A percentile compares a stretch with the other conserved stretches of the same genome.
phyloP scores from a whole-genome alignment of 306 rosid genomes.

The Trifolium fragiferum region DNA sequence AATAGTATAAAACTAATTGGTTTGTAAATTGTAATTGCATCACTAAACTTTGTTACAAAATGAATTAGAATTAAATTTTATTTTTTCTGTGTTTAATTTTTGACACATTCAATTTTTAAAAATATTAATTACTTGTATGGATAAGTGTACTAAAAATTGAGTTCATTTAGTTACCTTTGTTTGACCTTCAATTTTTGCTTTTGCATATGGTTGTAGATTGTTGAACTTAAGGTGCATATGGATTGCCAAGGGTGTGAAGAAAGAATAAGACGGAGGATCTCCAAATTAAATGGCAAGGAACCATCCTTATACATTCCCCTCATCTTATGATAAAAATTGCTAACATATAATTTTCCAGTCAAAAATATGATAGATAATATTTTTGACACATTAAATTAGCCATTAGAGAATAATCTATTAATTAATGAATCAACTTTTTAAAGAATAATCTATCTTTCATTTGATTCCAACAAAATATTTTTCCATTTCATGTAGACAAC shows the following conservation, averaged over 20 bases:
- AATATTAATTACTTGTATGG: background rate
- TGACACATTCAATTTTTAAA: no score
- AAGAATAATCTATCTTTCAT: background rate
- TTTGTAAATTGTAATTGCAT: background rate
- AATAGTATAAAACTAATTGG: background rate
- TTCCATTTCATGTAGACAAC: background rate
- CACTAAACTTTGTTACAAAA: background rate
- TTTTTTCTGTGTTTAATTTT: no score
- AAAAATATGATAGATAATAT: no score
- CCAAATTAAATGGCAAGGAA: conserved; percentile 67
- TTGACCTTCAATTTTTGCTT: background rate
- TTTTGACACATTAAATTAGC: no score
- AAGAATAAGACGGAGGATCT: conserved; percentile 69
- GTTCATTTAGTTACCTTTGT: background rate
- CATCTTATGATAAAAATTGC: no score
- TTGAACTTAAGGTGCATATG: conserved; percentile 85
- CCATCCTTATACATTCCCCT: background rate
- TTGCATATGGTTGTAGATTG: conserved; percentile 52
- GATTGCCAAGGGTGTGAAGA: conserved; percentile 87
- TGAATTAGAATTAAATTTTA: background rate
- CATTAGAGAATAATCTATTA: no score
- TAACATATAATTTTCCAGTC: no score
- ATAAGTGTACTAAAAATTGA: background rate
- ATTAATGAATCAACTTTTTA: background rate
- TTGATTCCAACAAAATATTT: background rate